phyloP scores from a whole-genome alignment of 495 filamentous ascomycete species.

The Terfezia claveryi region DNA sequence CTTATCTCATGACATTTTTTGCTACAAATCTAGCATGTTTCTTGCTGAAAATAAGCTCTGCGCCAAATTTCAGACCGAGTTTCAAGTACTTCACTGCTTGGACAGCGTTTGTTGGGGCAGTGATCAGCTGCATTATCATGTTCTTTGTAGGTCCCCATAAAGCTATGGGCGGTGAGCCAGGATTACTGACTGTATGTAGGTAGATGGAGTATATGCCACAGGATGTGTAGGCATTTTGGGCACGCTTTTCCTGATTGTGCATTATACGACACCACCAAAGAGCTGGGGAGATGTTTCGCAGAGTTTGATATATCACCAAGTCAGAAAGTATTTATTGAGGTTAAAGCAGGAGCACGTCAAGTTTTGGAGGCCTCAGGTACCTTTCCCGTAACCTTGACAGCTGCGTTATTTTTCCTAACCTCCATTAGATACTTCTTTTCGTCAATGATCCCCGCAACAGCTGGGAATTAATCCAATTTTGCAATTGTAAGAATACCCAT shows the following conservation, averaged over 20 bases:
- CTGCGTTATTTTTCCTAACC: neutral
- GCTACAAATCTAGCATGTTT: slow-evolving; percentile 75
- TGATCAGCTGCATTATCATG: slow-evolving; percentile 37
- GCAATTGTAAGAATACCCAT: slow-evolving; percentile 33
- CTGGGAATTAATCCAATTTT: slow-evolving; percentile 69
- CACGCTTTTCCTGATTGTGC: slow-evolving; percentile 59
- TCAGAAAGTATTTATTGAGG: slow-evolving; percentile 66
- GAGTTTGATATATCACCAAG: slow-evolving; percentile 77
- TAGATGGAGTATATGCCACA: slow-evolving; percentile 62
- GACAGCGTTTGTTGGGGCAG: slow-evolving; percentile 49
- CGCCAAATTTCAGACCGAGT: slow-evolving; percentile 70
- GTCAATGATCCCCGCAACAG: slow-evolving; percentile 61
- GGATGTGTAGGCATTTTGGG: slow-evolving; percentile 53
- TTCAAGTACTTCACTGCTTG: slow-evolving; percentile 31
- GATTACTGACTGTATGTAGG: slow-evolving; percentile 3
- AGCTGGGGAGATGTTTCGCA: slow-evolving; percentile 81
- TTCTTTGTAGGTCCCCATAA: neutral
- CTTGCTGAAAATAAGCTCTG: slow-evolving; percentile 74
- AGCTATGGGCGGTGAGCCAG: neutral
- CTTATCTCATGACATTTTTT: slow-evolving; percentile 56
- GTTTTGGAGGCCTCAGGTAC: slow-evolving; percentile 57
- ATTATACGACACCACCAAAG: slow-evolving; percentile 67
- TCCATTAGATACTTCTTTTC: slow-evolving; percentile 44
- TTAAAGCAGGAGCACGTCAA: slow-evolving; percentile 77
- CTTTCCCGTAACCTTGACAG: neutral